Percentiles rank a stretch among this genome's conserved stretches.
Conservation (phyloP, 148 eudicot species). For the Chenopodium quinoa region DNA sequence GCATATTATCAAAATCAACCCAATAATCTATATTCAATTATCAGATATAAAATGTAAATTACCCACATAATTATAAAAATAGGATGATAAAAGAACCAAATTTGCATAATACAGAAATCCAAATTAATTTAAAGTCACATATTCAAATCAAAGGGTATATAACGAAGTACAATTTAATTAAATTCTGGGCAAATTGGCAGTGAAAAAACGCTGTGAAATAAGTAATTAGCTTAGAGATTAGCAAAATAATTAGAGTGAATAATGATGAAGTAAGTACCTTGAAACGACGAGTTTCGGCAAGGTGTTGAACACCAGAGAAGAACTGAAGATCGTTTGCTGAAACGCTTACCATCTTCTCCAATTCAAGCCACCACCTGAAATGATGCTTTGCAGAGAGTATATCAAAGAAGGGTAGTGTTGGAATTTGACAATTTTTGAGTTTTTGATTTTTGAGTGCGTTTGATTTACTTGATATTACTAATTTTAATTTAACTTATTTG, state of each 20-base stretch:
- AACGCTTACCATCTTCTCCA: slow-evolving; percentile 33
- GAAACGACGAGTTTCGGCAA: slow-evolving; percentile 66
- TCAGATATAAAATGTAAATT: neutral
- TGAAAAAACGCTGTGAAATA: neutral
- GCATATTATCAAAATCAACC: neutral
- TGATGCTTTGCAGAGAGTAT: neutral
- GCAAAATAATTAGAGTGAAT: neutral
- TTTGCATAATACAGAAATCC: too few species aligned
- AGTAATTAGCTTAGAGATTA: neutral
- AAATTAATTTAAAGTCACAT: too few species aligned
- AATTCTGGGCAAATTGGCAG: neutral
- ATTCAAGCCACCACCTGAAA: neutral
- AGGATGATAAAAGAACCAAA: neutral
- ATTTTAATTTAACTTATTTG: too few species aligned
- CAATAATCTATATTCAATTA: too few species aligned
- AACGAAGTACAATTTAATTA: too few species aligned
- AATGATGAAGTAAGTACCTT: slow-evolving; percentile 39
- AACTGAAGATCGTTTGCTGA: slow-evolving; percentile 31
- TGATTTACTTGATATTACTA: too few species aligned
- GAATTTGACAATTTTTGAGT: neutral
- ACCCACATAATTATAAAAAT: neutral
- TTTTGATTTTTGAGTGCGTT: too few species aligned
- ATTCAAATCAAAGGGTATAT: too few species aligned
- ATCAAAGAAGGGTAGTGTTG: neutral
- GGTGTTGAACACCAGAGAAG: slow-evolving; percentile 55